Evolutionary conservation across 1,139 yeast species (phyloP).

Genomic region (Yarrowia galli): DNA sequence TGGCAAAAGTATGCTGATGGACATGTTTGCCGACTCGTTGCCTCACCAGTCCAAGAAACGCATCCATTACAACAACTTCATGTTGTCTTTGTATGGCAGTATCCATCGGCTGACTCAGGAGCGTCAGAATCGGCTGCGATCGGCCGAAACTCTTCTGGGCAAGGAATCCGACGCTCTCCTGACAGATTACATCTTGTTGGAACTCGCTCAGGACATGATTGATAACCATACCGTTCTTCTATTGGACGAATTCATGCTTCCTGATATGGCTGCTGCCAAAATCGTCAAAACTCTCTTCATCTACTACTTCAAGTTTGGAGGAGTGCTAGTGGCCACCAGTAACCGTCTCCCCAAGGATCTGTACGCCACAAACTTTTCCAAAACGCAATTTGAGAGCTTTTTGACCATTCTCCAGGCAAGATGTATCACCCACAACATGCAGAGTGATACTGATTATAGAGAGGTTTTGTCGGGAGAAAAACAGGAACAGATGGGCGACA

Average conservation of each 20-base stretch:
- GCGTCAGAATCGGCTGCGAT: slow-evolving; percentile 50
- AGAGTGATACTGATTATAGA: slow-evolving; percentile 64
- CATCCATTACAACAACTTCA: slow-evolving; percentile 75
- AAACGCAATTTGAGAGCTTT: slow-evolving; percentile 63
- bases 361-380: slow-evolving; percentile 69
- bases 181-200: slow-evolving; percentile 62
- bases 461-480: slow-evolving; percentile 44
- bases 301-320: slow-evolving; percentile 74
- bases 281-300: slow-evolving; percentile 69
- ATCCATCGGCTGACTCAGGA: slow-evolving; percentile 64
- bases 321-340: slow-evolving; percentile 75
- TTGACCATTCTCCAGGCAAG: slow-evolving; percentile 65
- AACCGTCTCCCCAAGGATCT: slow-evolving; percentile 72
- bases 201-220: slow-evolving; percentile 72
- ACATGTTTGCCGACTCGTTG: slow-evolving; percentile 68
- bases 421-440: slow-evolving; percentile 70
- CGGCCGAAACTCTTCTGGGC: slow-evolving; percentile 56
- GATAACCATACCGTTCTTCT: slow-evolving; percentile 64
- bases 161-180: slow-evolving; percentile 51
- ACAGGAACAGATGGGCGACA: neutral
- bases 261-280: slow-evolving; percentile 76
- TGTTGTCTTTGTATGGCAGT: slow-evolving; percentile 69
- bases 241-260: slow-evolving; percentile 77
- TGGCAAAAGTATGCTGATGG: slow-evolving; percentile 78
- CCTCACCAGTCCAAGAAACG: slow-evolving; percentile 71